Percentiles rank a stretch among this genome's conserved stretches.
phyloP scores from a whole-genome alignment of 2,329 filamentous ascomycete genomes.

The Coccinonectria pachysandricola region DNA sequence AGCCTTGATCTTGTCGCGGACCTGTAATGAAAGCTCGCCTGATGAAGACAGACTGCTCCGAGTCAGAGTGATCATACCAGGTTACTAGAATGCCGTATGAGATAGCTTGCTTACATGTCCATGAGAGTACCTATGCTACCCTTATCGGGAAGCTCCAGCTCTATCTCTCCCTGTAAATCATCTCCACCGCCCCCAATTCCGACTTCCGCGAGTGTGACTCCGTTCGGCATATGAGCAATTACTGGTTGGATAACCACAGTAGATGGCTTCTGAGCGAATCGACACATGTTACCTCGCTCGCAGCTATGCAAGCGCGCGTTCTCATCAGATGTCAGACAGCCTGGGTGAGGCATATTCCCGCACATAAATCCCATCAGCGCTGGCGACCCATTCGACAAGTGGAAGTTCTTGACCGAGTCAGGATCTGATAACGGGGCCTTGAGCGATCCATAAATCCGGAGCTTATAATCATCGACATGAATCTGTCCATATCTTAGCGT shows the following conservation, averaged over 20 bases:
- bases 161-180: slow-evolving; percentile 58
- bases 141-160: slow-evolving; percentile 50
- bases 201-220: slow-evolving; percentile 57
- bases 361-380: slow-evolving; percentile 63
- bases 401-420: slow-evolving; percentile 29
- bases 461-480: slow-evolving; percentile 76
- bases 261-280: slow-evolving; percentile 32
- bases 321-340: slow-evolving; percentile 59
- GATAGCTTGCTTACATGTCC: too few species aligned
- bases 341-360: slow-evolving; percentile 59
- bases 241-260: slow-evolving; percentile 73
- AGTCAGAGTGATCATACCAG: too few species aligned
- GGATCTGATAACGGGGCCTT: slow-evolving; percentile 31
- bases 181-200: slow-evolving; percentile 72
- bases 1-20: slow-evolving; percentile 5
- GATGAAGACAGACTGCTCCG: too few species aligned
- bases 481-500: slow-evolving; percentile 37
- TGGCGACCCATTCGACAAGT: slow-evolving; percentile 48
- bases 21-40: slow-evolving; percentile 3
- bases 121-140: slow-evolving; percentile 41
- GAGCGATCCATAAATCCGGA: slow-evolving; percentile 59
- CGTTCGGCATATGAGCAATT: slow-evolving; percentile 51
- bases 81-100: too few species aligned
- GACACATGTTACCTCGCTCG: slow-evolving; percentile 59
- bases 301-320: slow-evolving; percentile 72